Evolutionary conservation across 345 rosid species (phyloP).

Genomic region (Mercurialis annua): DNA sequence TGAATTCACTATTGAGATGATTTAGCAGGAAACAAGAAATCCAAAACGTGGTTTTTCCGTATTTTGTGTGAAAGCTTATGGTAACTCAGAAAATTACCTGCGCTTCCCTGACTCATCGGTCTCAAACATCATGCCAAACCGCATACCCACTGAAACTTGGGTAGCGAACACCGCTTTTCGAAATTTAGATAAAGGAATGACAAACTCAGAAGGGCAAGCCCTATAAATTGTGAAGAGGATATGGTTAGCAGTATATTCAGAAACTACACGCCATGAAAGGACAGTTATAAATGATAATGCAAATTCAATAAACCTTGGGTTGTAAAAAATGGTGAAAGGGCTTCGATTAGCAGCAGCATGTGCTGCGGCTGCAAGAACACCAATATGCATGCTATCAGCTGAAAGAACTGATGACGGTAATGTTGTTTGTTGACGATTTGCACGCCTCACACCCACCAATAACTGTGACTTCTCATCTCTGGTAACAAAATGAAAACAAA

Average conservation of each 20-base stretch:
- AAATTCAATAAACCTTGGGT: slow-evolving; percentile 65
- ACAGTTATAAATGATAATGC: not conserved
- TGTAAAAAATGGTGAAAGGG: slow-evolving; percentile 87
- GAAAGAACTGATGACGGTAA: slow-evolving; percentile 92
- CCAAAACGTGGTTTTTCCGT: not conserved
- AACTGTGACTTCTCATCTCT: slow-evolving; percentile 98
- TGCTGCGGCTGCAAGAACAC: slow-evolving; percentile 99
- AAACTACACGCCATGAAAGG: not conserved
- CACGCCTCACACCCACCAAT: slow-evolving; percentile 87
- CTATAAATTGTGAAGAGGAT: not conserved
- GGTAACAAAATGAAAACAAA: not conserved
- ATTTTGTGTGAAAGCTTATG: not conserved
- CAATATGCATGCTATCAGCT: slow-evolving; percentile 98
- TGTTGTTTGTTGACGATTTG: slow-evolving; percentile 86
- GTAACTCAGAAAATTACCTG: slow-evolving; percentile 40
- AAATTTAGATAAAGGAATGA: slow-evolving; percentile 73
- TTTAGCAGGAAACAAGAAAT: not conserved
- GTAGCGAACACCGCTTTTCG: slow-evolving; percentile 83
- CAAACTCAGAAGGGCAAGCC: slow-evolving; percentile 92
- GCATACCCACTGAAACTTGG: slow-evolving; percentile 90
- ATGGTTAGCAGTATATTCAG: not conserved
- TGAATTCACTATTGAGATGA: not conserved
- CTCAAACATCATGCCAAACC: slow-evolving; percentile 99
- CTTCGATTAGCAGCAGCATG: slow-evolving; percentile 87
- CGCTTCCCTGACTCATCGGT: slow-evolving; percentile 95